These are phyloP conservation scores for Hyphopichia wangnamkhiaoensis DNA, from an alignment of 1,139 yeast genomes.

Conservation along the genomic window DNA sequence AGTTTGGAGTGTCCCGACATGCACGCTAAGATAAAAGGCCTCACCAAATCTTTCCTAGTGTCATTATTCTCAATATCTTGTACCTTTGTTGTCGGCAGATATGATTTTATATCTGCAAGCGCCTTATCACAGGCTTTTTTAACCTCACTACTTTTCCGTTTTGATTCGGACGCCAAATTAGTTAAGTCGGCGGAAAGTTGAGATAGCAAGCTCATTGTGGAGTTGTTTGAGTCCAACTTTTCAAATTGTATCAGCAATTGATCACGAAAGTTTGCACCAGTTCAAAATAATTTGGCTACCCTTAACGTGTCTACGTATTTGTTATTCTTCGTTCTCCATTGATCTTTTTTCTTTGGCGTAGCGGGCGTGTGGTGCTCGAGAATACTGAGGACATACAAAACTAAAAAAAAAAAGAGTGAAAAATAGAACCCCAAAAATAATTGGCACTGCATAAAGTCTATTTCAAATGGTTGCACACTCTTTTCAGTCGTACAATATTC, in stretches of 20 bases:
- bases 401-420: too few relatives aligned
- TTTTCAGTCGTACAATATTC: too few relatives aligned
- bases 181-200: constrained; percentile 58
- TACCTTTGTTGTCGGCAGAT: constrained; percentile 16
- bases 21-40: constrained; percentile 75
- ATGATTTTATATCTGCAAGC: constrained; percentile 45
- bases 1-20: constrained; percentile 73
- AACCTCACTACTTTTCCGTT: constrained; percentile 67
- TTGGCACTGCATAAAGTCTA: too few relatives aligned
- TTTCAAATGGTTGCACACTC: too few relatives aligned
- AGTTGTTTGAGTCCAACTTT: too few relatives aligned
- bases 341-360: background rate
- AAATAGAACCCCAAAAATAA: too few relatives aligned
- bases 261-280: too few relatives aligned
- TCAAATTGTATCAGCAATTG: too few relatives aligned
- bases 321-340: too few relatives aligned
- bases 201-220: constrained; percentile 14
- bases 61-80: constrained; percentile 26
- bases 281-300: too few relatives aligned
- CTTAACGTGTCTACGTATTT: too few relatives aligned
- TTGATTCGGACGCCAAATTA: constrained; percentile 65
- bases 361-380: background rate
- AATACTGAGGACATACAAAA: background rate
- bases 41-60: constrained; percentile 52
- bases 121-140: constrained; percentile 67